phyloP scores from a whole-genome alignment of 345 rosid genomes.

The Brassica napus region DNA sequence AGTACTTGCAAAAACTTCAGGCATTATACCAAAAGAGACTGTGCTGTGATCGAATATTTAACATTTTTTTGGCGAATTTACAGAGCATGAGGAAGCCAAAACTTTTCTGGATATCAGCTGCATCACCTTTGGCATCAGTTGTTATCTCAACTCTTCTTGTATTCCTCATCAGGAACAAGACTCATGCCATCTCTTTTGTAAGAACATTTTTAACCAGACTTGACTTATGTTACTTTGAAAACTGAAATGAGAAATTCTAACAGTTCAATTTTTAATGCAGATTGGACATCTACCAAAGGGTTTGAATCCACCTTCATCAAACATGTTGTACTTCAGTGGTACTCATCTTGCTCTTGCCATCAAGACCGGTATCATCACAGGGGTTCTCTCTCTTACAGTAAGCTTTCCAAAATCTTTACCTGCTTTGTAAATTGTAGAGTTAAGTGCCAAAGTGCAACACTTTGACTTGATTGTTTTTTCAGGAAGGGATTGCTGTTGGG shows the following conservation, averaged over 20 bases:
- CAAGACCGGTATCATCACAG: conserved; percentile 87
- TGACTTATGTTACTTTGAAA: neutral
- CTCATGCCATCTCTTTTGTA: conserved; percentile 70
- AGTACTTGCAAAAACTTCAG: conserved; percentile 33
- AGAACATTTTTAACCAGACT: conserved; percentile 35
- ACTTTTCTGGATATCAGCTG: conserved; percentile 95
- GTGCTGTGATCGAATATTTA: neutral
- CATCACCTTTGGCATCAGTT: conserved; percentile 85
- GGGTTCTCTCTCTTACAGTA: conserved; percentile 86
- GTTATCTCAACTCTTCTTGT: conserved; percentile 73
- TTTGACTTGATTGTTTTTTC: conserved; percentile 9
- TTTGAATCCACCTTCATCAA: conserved; percentile 87
- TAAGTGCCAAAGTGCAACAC: neutral
- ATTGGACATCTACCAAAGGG: conserved; percentile 94
- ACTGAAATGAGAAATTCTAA: conserved; percentile 5
- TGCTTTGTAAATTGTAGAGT: neutral
- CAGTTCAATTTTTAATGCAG: conserved; percentile 39
- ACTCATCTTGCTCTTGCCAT: conserved; percentile 61
- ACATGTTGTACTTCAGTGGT: conserved; percentile 70
- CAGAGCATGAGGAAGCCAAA: conserved; percentile 89
- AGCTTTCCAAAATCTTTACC: conserved; percentile 35
- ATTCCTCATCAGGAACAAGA: conserved; percentile 61
- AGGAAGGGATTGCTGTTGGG: conserved; percentile 99
- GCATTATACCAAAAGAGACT: neutral
- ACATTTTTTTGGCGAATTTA: neutral